phyloP scores from a whole-genome alignment of 768 basidiomycete genomes.

The Leccinum boreale region DNA sequence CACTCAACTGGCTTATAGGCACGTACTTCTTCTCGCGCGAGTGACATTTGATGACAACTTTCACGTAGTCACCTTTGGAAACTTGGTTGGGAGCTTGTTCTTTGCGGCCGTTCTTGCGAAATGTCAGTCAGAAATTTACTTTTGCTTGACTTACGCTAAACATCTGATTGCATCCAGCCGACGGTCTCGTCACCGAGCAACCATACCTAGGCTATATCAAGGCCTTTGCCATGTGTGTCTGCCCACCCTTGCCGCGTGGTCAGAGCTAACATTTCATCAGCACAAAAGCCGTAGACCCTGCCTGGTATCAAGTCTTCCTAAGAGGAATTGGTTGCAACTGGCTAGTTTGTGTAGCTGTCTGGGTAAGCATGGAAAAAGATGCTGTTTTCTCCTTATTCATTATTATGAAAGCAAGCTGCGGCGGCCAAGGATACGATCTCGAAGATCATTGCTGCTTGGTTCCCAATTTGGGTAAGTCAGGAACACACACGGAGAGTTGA shows the following conservation, averaged over 20 bases:
- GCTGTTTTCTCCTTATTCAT: background rate
- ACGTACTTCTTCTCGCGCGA: slow-evolving; percentile 6
- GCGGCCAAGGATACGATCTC: slow-evolving; percentile 66
- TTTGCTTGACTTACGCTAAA: background rate
- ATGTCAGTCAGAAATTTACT: slow-evolving; percentile 39
- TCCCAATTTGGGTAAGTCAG: slow-evolving; percentile 65
- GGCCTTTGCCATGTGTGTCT: slow-evolving; percentile 55
- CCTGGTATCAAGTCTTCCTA: slow-evolving; percentile 72
- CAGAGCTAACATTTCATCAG: slow-evolving; percentile 32
- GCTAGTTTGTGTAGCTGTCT: slow-evolving; percentile 70
- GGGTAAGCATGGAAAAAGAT: slow-evolving; percentile 44
- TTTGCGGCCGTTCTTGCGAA: slow-evolving; percentile 64
- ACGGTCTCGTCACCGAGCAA: slow-evolving; percentile 53
- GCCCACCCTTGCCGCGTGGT: background rate
- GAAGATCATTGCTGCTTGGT: slow-evolving; percentile 68
- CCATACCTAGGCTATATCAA: slow-evolving; percentile 57
- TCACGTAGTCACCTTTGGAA: slow-evolving; percentile 61
- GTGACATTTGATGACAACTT: background rate
- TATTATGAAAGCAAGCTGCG: slow-evolving; percentile 54
- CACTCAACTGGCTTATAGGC: slow-evolving; percentile 70
- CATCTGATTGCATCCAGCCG: slow-evolving; percentile 37
- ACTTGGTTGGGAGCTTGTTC: slow-evolving; percentile 66
- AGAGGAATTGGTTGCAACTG: slow-evolving; percentile 76
- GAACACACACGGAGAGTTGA: background rate
- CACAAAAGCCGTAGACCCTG: slow-evolving; percentile 58